Conservation (phyloP, 164 flowering plant species). For the Liriodendron chinense region DNA sequence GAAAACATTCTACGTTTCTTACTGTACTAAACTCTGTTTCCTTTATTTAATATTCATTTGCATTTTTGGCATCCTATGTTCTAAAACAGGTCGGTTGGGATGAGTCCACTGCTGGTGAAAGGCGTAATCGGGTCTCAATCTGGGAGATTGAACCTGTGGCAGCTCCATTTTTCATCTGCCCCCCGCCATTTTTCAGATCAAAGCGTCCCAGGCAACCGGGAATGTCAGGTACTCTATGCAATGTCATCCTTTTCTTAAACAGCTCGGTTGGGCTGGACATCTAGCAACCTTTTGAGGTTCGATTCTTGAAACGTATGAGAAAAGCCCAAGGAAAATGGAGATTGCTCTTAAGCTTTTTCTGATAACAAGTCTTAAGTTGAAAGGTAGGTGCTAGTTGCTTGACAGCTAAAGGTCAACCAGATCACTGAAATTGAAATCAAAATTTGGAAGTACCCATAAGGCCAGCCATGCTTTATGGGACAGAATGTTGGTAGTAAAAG, state of each 20-base stretch:
- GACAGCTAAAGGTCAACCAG: no score
- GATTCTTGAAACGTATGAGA: background rate
- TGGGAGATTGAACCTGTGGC: constrained; percentile 99
- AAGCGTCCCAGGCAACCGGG: constrained; percentile 92
- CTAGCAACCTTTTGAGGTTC: background rate
- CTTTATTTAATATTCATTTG: background rate
- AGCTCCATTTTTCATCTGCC: constrained; percentile 93
- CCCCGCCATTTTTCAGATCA: constrained; percentile 87
- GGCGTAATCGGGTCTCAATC: constrained; percentile 83
- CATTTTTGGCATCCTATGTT: background rate
- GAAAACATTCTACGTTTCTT: background rate
- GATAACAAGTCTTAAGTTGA: no score
- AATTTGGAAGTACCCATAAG: no score
- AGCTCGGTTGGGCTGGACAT: background rate
- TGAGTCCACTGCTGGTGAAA: constrained; percentile 92
- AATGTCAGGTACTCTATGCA: constrained; percentile 63
- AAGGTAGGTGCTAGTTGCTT: no score
- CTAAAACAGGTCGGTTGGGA: constrained; percentile 91
- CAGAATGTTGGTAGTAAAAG: no score
- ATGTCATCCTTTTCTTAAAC: background rate
- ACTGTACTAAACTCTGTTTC: background rate
- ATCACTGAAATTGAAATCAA: no score
- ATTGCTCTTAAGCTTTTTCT: no score
- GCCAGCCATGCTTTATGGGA: no score
- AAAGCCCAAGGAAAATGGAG: background rate